Percentiles rank a stretch among this genome's conserved stretches.
These are phyloP conservation scores for Fonsecaea erecta DNA, from an alignment of 2,329 filamentous ascomycete species.

Conservation along the genomic window DNA sequence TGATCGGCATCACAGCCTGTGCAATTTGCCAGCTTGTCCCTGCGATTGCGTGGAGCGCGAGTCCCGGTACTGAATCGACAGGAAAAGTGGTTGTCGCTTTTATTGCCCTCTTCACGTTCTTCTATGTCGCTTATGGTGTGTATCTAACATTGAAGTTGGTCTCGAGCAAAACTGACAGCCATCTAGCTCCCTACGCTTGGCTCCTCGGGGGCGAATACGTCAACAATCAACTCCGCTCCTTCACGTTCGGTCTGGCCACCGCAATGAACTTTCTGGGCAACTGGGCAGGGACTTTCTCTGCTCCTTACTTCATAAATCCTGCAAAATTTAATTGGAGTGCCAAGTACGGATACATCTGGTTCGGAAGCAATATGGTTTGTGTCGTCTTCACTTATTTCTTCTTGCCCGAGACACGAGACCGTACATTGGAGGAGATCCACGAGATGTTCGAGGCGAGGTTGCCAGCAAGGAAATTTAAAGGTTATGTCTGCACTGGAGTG, in stretches of 20 bases:
- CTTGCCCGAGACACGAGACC: slow-evolving; percentile 59
- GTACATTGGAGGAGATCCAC: slow-evolving; percentile 43
- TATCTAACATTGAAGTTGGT: background rate
- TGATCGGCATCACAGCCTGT: slow-evolving; percentile 24
- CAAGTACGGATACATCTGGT: slow-evolving; percentile 49
- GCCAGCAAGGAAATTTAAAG: slow-evolving; percentile 45
- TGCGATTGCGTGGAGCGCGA: slow-evolving; percentile 27
- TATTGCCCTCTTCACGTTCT: slow-evolving; percentile 29
- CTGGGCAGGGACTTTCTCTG: slow-evolving; percentile 48
- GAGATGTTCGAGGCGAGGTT: slow-evolving; percentile 45
- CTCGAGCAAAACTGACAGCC: background rate
- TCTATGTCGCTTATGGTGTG: slow-evolving; percentile 29
- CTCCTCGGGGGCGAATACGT: slow-evolving; percentile 49
- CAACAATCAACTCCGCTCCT: slow-evolving; percentile 47
- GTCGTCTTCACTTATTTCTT: slow-evolving; percentile 42
- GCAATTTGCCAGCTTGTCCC: slow-evolving; percentile 26
- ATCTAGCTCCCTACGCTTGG: slow-evolving; percentile 41
- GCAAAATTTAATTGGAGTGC: slow-evolving; percentile 45
- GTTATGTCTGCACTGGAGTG: slow-evolving; percentile 44
- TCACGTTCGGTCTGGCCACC: slow-evolving; percentile 48
- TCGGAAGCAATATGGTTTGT: slow-evolving; percentile 44
- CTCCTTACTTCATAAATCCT: slow-evolving; percentile 52
- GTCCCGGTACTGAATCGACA: slow-evolving; percentile 17
- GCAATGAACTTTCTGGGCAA: slow-evolving; percentile 49
- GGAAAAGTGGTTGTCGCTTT: slow-evolving; percentile 28